Percentiles rank a stretch among this genome's conserved stretches.
phyloP scores from a whole-genome alignment of 306 rosid species.

The Benincasa hispida region DNA sequence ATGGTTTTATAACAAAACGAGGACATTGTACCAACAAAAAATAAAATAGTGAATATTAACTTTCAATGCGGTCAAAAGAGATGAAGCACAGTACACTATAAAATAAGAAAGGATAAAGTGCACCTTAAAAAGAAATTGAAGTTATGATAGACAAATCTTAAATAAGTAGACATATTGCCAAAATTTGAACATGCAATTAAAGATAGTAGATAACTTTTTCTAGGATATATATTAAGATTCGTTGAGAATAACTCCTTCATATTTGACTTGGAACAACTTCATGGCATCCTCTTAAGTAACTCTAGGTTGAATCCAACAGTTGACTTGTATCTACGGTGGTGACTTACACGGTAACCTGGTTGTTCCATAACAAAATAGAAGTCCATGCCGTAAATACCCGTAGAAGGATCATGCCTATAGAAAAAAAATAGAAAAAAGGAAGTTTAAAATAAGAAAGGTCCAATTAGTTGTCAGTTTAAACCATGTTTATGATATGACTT shows the following conservation, averaged over 20 bases:
- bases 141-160: neutral
- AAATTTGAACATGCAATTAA: slow-evolving; percentile 7
- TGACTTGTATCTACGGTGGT: slow-evolving; percentile 43
- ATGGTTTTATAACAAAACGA: neutral
- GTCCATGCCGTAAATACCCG: slow-evolving; percentile 60
- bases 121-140: neutral
- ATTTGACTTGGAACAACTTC: slow-evolving; percentile 63
- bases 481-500: neutral
- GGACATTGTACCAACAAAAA: neutral
- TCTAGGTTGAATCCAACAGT: slow-evolving; percentile 46
- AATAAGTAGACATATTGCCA: neutral
- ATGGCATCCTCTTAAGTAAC: slow-evolving; percentile 49
- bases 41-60: neutral
- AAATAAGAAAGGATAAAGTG: neutral
- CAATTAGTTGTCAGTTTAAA: neutral
- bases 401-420: slow-evolving; percentile 41
- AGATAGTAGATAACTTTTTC: neutral
- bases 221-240: slow-evolving; percentile 22
- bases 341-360: slow-evolving; percentile 46
- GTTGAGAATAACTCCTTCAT: slow-evolving; percentile 58
- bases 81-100: neutral
- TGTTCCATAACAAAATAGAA: slow-evolving; percentile 41
- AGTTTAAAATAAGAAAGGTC: neutral
- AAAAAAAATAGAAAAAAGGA: neutral
- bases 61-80: neutral